Conservation (phyloP, 2,329 filamentous ascomycete genomes). For the Grosmannia clavigera region DNA sequence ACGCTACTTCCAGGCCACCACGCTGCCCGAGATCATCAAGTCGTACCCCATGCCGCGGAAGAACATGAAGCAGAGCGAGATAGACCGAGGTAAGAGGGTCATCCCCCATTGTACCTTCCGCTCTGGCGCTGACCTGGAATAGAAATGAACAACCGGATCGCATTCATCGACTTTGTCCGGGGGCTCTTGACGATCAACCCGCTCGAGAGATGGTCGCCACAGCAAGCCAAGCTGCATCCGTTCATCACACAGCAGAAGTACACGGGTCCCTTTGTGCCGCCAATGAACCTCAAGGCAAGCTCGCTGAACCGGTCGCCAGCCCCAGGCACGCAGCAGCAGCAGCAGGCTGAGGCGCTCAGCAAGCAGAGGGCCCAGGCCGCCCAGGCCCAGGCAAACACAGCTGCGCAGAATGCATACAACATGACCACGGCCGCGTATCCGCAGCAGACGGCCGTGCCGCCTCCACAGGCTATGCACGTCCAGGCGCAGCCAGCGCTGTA, state of each 20-base stretch:
- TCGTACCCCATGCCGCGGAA: constrained; percentile 97
- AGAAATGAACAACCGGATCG: constrained; percentile 98
- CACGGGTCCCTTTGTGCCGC: constrained; percentile 88
- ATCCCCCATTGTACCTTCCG: too few relatives aligned
- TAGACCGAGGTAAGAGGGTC: constrained; percentile 73
- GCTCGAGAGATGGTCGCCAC: constrained; percentile 91
- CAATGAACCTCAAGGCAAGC: constrained; percentile 88
- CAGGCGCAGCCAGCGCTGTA: constrained; percentile 51
- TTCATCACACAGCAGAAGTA: constrained; percentile 99
- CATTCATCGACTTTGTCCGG: constrained; percentile 96
- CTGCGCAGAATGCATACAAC: constrained; percentile 53
- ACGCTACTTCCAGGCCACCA: constrained; percentile 95
- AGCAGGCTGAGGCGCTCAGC: constrained; percentile 85
- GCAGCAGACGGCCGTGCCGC: constrained; percentile 9
- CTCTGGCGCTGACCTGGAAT: neutral
- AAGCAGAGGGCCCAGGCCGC: constrained; percentile 77
- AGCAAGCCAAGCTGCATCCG: constrained; percentile 92
- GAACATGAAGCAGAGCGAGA: constrained; percentile 96
- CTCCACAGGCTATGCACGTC: constrained; percentile 14
- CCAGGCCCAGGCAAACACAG: constrained; percentile 56
- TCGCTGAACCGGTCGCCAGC: constrained; percentile 78
- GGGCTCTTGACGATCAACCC: constrained; percentile 90
- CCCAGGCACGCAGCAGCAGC: constrained; percentile 88
- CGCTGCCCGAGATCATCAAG: constrained; percentile 91
- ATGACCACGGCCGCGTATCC: constrained; percentile 35